Percentiles rank a stretch among this genome's conserved stretches.
Evolutionary conservation across 805 yeast genomes (phyloP).

Genomic region (Cephaloascus albidus): DNA sequence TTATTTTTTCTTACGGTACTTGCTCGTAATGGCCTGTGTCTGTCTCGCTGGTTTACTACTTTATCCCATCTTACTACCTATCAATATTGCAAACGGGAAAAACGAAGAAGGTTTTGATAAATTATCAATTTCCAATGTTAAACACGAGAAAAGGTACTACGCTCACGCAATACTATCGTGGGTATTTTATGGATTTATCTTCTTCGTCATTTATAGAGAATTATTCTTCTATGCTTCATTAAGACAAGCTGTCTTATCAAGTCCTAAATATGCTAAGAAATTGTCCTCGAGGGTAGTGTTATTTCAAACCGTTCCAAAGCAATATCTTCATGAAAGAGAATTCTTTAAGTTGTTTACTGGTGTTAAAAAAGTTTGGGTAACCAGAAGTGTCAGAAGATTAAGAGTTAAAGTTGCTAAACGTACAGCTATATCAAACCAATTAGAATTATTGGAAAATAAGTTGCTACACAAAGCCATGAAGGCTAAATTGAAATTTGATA

Average conservation of each 20-base stretch:
- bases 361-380: constrained; percentile 73
- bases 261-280: constrained; percentile 71
- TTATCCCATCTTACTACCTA: constrained; percentile 69
- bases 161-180: constrained; percentile 82
- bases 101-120: constrained; percentile 62
- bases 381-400: constrained; percentile 53
- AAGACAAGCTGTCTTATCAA: constrained; percentile 67
- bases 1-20: constrained; percentile 76
- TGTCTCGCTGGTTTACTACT: constrained; percentile 47
- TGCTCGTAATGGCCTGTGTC: constrained; percentile 44
- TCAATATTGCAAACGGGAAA: constrained; percentile 65
- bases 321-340: constrained; percentile 61
- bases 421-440: constrained; percentile 42
- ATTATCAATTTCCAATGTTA: constrained; percentile 71
- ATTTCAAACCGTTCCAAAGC: constrained; percentile 76
- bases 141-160: constrained; percentile 51
- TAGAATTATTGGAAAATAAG: constrained; percentile 60
- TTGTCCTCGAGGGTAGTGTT: constrained; percentile 75
- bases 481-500: constrained; percentile 52
- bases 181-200: constrained; percentile 61
- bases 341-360: constrained; percentile 73
- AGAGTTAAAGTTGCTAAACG: constrained; percentile 50
- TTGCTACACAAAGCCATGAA: constrained; percentile 57
- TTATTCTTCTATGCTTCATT: constrained; percentile 67
- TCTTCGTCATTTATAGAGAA: constrained; percentile 78